Evolutionary conservation across 345 rosid species (phyloP), one percentile per base, ranked within the genome.

Genomic region (Ricinus communis): DNA sequence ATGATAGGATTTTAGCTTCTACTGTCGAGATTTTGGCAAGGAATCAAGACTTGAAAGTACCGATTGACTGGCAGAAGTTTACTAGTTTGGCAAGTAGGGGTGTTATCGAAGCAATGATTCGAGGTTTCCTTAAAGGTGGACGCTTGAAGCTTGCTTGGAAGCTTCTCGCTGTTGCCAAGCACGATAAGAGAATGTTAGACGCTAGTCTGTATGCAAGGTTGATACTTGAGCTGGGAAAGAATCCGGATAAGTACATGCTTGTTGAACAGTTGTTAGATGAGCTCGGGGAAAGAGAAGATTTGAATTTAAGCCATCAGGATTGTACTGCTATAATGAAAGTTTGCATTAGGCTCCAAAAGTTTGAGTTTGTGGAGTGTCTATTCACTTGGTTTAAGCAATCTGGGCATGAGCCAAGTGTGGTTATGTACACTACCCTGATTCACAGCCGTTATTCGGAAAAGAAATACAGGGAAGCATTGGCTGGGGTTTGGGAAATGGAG

Each of bases 401-500:
- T 4, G 87, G 87, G 27, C 80, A 67, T 21, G 91, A 87, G 5
- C 78, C 83, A 2, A 85, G 84, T 54, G 82, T 94, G 69, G 91
- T 90, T 54, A 86, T 91, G 98, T 91, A 90, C 75, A 94, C 98
- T 33, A 90, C 88, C 31, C 40, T 91, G 79, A 85, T 94, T 78
- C 98, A 91, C 76, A 79, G 96, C 80, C 80, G 85, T 12, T 87
- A 62, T 70, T 75, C 83, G 0, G 91, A 87, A 75, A 77, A 70
- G 71, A 90, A 81, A 50, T 88, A 83, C 75, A 60, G 93, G 66
- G 91, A 91, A 43, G 98, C 98, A n/a, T 76, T 94, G 84, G 82
- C 85, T 77, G 58, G 87, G 60, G 86, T 93, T 56, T 93, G 96
- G 98, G 94, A 91, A 52, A 88, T 93, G 97, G 98, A 93, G 81